phyloP scores from a whole-genome alignment of 2,329 filamentous ascomycete genomes.

The Colletotrichum nymphaeae region DNA sequence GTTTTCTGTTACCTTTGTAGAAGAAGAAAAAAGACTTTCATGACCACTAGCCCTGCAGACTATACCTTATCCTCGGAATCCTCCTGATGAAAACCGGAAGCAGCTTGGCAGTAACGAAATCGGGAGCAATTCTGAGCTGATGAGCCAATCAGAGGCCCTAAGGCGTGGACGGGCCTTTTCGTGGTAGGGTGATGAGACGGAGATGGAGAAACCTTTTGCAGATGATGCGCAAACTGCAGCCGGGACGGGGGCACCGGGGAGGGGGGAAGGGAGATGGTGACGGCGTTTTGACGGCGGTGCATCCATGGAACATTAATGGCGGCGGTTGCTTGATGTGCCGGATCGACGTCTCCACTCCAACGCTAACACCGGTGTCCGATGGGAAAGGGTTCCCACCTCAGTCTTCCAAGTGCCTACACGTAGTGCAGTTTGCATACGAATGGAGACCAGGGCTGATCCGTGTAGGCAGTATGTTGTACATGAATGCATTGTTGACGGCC shows the following conservation, averaged over 20 bases:
- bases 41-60: constrained; percentile 5
- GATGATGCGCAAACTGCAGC: constrained; percentile 5
- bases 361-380: constrained; percentile 3
- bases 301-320: background rate
- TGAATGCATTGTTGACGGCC: constrained; percentile 1
- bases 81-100: background rate
- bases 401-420: no score
- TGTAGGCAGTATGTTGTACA: background rate
- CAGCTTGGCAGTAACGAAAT: constrained; percentile 15
- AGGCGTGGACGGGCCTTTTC: background rate
- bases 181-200: constrained; percentile 10
- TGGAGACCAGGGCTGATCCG: background rate
- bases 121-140: background rate
- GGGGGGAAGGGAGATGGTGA: background rate
- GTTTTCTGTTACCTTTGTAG: background rate
- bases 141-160: background rate
- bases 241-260: background rate
- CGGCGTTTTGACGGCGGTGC: background rate
- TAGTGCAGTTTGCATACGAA: no score
- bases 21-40: constrained; percentile 21
- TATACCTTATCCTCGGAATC: background rate
- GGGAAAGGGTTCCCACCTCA: background rate
- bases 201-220: constrained; percentile 3
- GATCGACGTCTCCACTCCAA: constrained; percentile 20
- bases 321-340: constrained; percentile 12